A percentile compares a stretch with the other conserved stretches of the same genome.
Evolutionary conservation across 805 yeast species (phyloP).

Genomic region (Tetrapisispora nanseiensis): DNA sequence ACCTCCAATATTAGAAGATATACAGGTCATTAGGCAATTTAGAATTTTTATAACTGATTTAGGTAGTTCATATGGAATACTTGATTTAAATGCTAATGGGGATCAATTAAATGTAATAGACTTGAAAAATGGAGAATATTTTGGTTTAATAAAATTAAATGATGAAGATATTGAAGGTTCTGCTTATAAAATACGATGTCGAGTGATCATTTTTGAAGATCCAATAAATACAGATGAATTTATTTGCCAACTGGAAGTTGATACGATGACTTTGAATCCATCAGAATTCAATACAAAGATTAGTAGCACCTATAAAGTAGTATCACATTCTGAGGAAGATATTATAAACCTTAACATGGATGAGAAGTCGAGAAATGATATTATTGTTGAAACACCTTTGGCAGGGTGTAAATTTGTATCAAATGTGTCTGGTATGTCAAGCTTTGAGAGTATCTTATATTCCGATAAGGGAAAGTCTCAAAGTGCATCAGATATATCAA

Average conservation of each 20-base stretch:
- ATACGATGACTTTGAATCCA: neutral
- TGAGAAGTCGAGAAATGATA: neutral
- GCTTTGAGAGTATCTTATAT: neutral
- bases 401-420: neutral
- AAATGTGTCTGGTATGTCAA: neutral
- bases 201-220: neutral
- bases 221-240: neutral
- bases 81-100: constrained; percentile 16
- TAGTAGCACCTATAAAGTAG: too few relatives aligned
- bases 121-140: constrained; percentile 20
- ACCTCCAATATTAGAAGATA: constrained; percentile 7
- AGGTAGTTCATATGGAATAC: constrained; percentile 17
- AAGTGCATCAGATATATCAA: neutral
- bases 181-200: neutral
- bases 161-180: neutral
- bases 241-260: neutral
- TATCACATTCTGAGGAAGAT: too few relatives aligned
- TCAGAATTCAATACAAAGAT: too few relatives aligned
- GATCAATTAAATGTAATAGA: constrained; percentile 15
- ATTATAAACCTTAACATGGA: too few relatives aligned
- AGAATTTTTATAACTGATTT: constrained; percentile 18
- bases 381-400: too few relatives aligned
- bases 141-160: constrained; percentile 13
- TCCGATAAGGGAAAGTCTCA: neutral
- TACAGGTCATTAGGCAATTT: constrained; percentile 12